Conservation (phyloP, 192 early-diverging fungal species). For the Diversispora epigaea region DNA sequence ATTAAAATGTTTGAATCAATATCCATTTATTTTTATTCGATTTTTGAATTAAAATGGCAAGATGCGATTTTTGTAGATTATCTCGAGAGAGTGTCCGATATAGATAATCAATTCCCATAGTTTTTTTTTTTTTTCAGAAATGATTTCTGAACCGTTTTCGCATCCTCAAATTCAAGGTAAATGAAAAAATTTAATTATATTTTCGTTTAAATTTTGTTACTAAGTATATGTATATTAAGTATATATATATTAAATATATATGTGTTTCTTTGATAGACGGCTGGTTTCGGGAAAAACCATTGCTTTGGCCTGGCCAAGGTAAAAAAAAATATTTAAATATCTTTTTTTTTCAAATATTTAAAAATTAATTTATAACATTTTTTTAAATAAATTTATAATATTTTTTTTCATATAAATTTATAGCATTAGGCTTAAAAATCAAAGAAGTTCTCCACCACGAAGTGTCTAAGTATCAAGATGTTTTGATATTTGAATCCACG, state of each 20-base stretch:
- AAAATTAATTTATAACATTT: too few relatives aligned
- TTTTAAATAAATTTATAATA: too few relatives aligned
- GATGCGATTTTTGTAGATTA: too few relatives aligned
- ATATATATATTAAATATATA: neutral
- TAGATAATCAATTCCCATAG: too few relatives aligned
- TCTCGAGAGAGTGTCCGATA: too few relatives aligned
- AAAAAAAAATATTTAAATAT: constrained; percentile 21
- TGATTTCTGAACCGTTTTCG: neutral
- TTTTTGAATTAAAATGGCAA: too few relatives aligned
- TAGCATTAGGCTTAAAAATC: constrained; percentile 94
- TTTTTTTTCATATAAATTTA: too few relatives aligned
- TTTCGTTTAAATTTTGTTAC: neutral
- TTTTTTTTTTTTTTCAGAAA: neutral
- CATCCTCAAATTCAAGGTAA: constrained; percentile 20
- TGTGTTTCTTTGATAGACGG: constrained; percentile 54
- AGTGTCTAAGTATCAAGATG: constrained; percentile 94
- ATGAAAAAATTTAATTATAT: neutral
- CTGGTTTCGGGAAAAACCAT: constrained; percentile 94
- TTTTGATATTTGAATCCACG: constrained; percentile 94
- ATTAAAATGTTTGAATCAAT: too few relatives aligned
- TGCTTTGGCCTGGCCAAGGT: constrained; percentile 99
- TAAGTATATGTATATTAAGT: too few relatives aligned
- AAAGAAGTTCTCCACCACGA: constrained; percentile 93
- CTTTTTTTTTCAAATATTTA: neutral
- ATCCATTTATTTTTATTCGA: too few relatives aligned